Percentiles rank a stretch among this genome's conserved stretches.
Conservation (phyloP, 257 asterid genomes). For the Solanum tarijense region DNA sequence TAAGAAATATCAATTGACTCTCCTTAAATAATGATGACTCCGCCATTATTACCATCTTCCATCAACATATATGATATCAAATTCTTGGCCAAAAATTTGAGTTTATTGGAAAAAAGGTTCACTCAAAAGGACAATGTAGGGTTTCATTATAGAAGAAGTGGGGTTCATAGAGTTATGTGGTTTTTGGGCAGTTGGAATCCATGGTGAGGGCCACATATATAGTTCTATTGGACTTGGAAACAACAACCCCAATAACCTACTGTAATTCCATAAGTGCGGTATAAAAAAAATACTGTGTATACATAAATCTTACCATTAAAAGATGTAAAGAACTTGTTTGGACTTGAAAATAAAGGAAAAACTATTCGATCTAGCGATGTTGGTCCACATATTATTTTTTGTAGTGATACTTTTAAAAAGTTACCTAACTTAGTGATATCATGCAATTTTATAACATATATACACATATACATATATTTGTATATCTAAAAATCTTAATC, state of each 20-base stretch:
- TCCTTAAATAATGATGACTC: background rate
- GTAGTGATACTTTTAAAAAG: background rate
- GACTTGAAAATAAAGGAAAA: background rate
- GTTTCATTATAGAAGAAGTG: background rate
- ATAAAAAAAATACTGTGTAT: rapidly evolving
- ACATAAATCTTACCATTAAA: background rate
- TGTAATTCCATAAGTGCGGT: background rate
- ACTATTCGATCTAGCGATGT: background rate
- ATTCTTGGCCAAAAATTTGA: background rate
- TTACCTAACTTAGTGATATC: background rate
- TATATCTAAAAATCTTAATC: background rate
- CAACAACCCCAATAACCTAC: background rate
- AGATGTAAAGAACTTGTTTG: background rate
- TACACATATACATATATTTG: background rate
- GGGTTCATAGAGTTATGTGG: background rate
- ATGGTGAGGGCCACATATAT: background rate
- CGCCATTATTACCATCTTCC: background rate
- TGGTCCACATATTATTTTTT: background rate
- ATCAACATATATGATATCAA: background rate
- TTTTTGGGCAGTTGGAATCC: background rate
- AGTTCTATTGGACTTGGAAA: background rate
- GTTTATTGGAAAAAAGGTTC: background rate
- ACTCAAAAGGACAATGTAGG: background rate
- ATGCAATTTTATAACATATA: background rate
- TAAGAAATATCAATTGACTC: background rate